Percentiles rank a stretch among this genome's conserved stretches.
These are phyloP conservation scores for Hysterangium stoloniferum DNA, from an alignment of 768 basidiomycete species.

Conservation along the genomic window DNA sequence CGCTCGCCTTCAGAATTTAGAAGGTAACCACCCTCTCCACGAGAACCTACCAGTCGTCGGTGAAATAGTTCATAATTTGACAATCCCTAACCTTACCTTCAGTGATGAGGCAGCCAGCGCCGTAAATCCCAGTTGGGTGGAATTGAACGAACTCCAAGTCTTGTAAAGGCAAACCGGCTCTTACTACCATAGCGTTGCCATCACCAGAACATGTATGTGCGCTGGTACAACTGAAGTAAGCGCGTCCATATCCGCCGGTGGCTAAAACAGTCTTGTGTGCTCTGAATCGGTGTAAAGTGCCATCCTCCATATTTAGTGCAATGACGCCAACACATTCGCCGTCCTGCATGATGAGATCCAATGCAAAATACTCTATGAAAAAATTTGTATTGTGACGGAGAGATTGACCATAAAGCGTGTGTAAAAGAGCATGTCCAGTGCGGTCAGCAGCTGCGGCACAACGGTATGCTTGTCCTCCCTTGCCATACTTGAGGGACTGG, in stretches of 20 bases:
- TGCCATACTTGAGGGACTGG: conserved; percentile 92
- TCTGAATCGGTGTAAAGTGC: conserved; percentile 97
- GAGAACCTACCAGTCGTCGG: conserved; percentile 56
- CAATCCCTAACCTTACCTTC: conserved; percentile 52
- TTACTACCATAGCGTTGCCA: conserved; percentile 96
- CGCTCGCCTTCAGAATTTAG: conserved; percentile 98
- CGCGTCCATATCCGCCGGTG: conserved; percentile 95
- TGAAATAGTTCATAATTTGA: background rate
- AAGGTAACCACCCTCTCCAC: conserved; percentile 98
- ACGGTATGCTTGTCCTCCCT: conserved; percentile 98
- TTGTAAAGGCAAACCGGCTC: conserved; percentile 94
- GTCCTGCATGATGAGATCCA: conserved; percentile 97
- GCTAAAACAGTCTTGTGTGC: conserved; percentile 97
- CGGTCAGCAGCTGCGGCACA: conserved; percentile 98
- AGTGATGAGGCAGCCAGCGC: conserved; percentile 97
- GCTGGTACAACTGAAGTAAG: conserved; percentile 98
- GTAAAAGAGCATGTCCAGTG: conserved; percentile 95
- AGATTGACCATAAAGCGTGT: conserved; percentile 98
- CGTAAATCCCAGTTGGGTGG: conserved; percentile 99
- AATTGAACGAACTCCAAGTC: conserved; percentile 99
- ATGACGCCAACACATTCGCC: conserved; percentile 99
- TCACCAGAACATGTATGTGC: conserved; percentile 99
- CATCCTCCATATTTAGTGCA: conserved; percentile 99
- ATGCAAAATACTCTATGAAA: conserved; percentile 99
- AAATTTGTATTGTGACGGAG: conserved; percentile 99